Conservation (phyloP, 768 basidiomycete species). For the Termitomyces heimii region DNA sequence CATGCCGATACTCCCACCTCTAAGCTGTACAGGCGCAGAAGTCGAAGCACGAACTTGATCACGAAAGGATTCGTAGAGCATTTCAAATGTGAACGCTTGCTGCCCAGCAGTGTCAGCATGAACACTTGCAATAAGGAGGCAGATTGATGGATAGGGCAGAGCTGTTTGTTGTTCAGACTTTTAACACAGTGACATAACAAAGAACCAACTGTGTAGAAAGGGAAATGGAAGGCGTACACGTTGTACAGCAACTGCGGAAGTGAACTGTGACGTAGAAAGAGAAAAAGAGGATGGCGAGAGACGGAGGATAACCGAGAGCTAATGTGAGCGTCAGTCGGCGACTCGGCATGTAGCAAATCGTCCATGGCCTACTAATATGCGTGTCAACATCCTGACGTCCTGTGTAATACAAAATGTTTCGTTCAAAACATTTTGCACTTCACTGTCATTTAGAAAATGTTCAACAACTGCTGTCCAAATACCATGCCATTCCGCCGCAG, state of each 20-base stretch:
- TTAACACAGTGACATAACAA: not conserved
- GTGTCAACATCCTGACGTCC: slow-evolving; percentile 52
- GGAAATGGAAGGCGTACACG: slow-evolving; percentile 50
- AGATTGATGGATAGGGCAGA: slow-evolving; percentile 72
- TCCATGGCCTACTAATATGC: slow-evolving; percentile 51
- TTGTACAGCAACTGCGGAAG: slow-evolving; percentile 40
- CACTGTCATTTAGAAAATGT: slow-evolving; percentile 44
- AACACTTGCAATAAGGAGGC: slow-evolving; percentile 79
- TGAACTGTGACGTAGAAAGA: slow-evolving; percentile 41
- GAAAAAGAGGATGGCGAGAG: slow-evolving; percentile 49
- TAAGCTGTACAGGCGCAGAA: slow-evolving; percentile 69
- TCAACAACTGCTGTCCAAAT: slow-evolving; percentile 58
- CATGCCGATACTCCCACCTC: slow-evolving; percentile 75
- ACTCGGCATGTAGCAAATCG: not conserved
- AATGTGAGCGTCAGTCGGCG: not conserved
- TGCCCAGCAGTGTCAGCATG: slow-evolving; percentile 77
- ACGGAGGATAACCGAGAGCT: slow-evolving; percentile 40
- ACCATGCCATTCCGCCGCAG: slow-evolving; percentile 48
- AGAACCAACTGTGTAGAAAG: slow-evolving; percentile 44
- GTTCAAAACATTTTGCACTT: slow-evolving; percentile 37
- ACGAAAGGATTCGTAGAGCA: slow-evolving; percentile 77
- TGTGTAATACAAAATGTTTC: slow-evolving; percentile 59
- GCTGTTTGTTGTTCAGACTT: slow-evolving; percentile 31
- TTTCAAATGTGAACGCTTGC: slow-evolving; percentile 82
- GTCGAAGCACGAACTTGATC: slow-evolving; percentile 67